A percentile compares a stretch with the other conserved stretches of the same genome.
These are phyloP conservation scores for Centrapalus pauciflorus DNA, from an alignment of 129 eudicot species.

Conservation along the genomic window DNA sequence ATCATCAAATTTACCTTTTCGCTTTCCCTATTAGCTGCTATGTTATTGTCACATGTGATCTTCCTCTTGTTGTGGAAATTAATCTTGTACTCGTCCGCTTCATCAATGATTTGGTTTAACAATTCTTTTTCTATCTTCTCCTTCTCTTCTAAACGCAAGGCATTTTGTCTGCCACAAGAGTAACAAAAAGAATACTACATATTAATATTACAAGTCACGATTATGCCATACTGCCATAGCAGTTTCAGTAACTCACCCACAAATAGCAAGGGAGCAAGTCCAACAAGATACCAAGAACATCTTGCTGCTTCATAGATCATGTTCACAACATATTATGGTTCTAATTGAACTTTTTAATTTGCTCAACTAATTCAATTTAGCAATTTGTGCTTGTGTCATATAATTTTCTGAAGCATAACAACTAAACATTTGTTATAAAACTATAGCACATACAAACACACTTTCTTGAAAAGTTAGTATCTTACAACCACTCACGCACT, in stretches of 20 bases:
- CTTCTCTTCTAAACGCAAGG: constrained; percentile 60
- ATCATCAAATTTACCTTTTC: constrained; percentile 41
- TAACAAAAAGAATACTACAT: neutral
- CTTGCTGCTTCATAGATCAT: neutral
- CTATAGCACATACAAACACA: no score
- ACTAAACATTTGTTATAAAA: no score
- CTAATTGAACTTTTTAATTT: neutral
- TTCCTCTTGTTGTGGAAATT: constrained; percentile 50
- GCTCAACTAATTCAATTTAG: no score
- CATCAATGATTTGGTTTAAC: constrained; percentile 45
- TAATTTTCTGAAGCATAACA: neutral
- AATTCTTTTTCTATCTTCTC: constrained; percentile 61
- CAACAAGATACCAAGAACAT: no score
- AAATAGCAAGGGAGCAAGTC: no score
- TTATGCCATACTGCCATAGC: neutral
- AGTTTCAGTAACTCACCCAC: neutral
- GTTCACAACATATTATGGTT: neutral
- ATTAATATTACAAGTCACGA: neutral
- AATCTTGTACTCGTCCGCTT: constrained; percentile 58
- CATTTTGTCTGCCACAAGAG: constrained; percentile 39
- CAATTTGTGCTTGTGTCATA: neutral
- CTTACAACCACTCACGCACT: no score
- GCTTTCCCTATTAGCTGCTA: constrained; percentile 42
- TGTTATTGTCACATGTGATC: constrained; percentile 35
- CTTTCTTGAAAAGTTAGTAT: no score